These are phyloP conservation scores for Phytophthora citrophthora DNA, from an alignment of 352 stramenopile genomes.

Conservation along the genomic window DNA sequence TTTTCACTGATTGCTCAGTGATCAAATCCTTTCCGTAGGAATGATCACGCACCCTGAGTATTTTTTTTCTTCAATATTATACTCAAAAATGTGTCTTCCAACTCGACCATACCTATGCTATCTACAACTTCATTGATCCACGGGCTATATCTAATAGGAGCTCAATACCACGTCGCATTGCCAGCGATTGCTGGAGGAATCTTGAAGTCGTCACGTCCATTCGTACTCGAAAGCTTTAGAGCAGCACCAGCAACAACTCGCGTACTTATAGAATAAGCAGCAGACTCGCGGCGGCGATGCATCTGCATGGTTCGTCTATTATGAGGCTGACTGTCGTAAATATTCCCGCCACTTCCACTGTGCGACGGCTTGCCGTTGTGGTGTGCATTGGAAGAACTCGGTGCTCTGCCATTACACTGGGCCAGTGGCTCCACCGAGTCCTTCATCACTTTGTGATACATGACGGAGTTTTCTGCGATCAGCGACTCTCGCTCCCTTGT, in stretches of 20 bases:
- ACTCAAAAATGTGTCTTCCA: too few relatives aligned
- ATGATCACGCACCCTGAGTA: too few relatives aligned
- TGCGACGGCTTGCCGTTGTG: background rate
- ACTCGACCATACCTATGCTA: too few relatives aligned
- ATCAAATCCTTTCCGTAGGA: too few relatives aligned
- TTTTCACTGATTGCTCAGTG: too few relatives aligned
- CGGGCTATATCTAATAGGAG: background rate
- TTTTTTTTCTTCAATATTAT: too few relatives aligned
- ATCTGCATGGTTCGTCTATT: background rate
- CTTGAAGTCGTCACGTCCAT: background rate
- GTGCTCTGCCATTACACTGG: background rate
- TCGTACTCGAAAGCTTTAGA: background rate
- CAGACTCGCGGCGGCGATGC: background rate
- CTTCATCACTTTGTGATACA: conserved; percentile 34
- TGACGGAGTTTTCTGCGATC: conserved; percentile 9
- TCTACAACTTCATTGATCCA: too few relatives aligned
- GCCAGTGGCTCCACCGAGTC: background rate
- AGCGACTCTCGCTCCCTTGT: conserved; percentile 16
- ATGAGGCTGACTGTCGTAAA: background rate
- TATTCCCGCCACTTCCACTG: background rate
- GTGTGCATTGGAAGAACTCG: too few relatives aligned
- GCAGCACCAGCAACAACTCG: conserved; percentile 26
- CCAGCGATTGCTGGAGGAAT: background rate
- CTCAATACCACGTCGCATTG: conserved; percentile 23
- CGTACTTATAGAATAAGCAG: background rate